These are phyloP conservation scores for Pythium diclinum DNA, from an alignment of 352 stramenopile genomes.

Conservation along the genomic window DNA sequence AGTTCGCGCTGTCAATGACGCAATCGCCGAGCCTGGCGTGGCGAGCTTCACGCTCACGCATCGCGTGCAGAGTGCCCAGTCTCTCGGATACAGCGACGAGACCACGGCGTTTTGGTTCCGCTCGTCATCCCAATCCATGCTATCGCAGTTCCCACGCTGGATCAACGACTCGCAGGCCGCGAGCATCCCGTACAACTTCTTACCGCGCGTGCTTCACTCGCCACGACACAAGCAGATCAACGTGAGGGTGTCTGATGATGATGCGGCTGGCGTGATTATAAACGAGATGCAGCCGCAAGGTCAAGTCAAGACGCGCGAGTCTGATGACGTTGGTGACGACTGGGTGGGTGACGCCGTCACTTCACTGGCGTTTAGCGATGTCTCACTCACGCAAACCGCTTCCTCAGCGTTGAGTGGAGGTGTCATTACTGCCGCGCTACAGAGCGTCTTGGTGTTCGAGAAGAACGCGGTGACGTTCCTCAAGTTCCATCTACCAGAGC, in stretches of 20 bases:
- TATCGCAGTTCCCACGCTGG: conserved; percentile 31
- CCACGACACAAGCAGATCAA: conserved; percentile 48
- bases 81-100: conserved; percentile 45
- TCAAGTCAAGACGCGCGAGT: conserved; percentile 40
- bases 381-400: conserved; percentile 29
- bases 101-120: conserved; percentile 61
- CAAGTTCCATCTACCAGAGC: conserved; percentile 63
- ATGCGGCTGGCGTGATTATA: conserved; percentile 42
- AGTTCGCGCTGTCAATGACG: conserved; percentile 46
- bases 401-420: not conserved
- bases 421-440: conserved; percentile 17
- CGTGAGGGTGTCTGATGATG: conserved; percentile 47
- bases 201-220: conserved; percentile 48
- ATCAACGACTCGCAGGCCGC: conserved; percentile 8
- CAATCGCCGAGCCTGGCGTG: conserved; percentile 35
- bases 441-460: conserved; percentile 50
- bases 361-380: conserved; percentile 53
- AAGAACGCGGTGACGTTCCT: conserved; percentile 44
- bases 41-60: conserved; percentile 45
- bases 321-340: conserved; percentile 30
- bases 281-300: conserved; percentile 37
- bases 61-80: conserved; percentile 41
- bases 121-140: conserved; percentile 24
- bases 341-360: conserved; percentile 57
- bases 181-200: conserved; percentile 56